phyloP scores from a whole-genome alignment of 2,329 filamentous ascomycete species.

The Chrysosporium keratinophilum region DNA sequence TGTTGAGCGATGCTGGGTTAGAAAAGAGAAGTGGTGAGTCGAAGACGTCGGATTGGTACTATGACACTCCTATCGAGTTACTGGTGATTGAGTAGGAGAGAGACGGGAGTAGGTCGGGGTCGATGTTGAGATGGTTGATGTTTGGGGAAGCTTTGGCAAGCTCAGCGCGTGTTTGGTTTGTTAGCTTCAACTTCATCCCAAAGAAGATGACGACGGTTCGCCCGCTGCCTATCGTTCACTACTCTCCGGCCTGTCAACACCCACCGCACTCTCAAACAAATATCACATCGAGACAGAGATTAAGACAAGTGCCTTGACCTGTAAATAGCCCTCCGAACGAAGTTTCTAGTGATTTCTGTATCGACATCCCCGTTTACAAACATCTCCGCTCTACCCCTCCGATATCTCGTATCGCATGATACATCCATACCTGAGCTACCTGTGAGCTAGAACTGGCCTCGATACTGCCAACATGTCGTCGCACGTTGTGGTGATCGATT shows the following conservation, averaged over 20 bases:
- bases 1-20: not conserved
- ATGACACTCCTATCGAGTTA: no score
- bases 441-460: not conserved
- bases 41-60: no score
- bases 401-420: slow-evolving; percentile 13
- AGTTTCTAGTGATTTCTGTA: no score
- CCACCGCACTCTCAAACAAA: not conserved
- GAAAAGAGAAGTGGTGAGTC: not conserved
- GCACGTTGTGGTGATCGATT: slow-evolving; percentile 78
- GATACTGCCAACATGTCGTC: slow-evolving; percentile 55
- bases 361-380: not conserved
- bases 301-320: no score
- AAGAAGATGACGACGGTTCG: slow-evolving; percentile 25
- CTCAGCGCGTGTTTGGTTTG: not conserved
- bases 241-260: not conserved
- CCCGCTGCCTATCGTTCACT: slow-evolving; percentile 13
- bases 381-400: not conserved
- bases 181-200: slow-evolving; percentile 13
- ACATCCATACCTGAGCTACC: not conserved
- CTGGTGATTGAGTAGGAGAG: not conserved
- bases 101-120: not conserved
- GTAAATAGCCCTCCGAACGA: no score
- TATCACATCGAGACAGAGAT: not conserved
- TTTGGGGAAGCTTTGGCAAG: slow-evolving; percentile 4
- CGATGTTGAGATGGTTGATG: not conserved